Percentiles rank a stretch among this genome's conserved stretches.
Conservation (phyloP, 441 rosid species). For the Breynia disticha region DNA sequence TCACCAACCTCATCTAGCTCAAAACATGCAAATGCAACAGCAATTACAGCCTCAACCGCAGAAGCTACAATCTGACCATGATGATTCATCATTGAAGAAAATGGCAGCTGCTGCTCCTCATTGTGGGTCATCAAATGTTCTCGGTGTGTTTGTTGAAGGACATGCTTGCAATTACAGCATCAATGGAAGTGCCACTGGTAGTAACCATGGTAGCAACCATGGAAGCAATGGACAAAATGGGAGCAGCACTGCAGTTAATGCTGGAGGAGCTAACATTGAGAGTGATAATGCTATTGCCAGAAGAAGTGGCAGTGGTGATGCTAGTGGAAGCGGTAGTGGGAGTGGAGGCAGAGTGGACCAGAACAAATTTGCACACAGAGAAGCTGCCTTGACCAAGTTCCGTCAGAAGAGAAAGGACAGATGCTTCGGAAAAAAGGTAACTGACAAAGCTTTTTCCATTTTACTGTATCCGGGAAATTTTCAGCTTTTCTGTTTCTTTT, state of each 20-base stretch:
- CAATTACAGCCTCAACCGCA: conserved; percentile 16
- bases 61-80: conserved; percentile 22
- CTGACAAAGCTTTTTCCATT: neutral
- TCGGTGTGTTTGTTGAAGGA: conserved; percentile 33
- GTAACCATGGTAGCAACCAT: conserved; percentile 53
- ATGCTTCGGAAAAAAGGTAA: conserved; percentile 51
- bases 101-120: conserved; percentile 35
- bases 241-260: conserved; percentile 37
- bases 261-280: conserved; percentile 27
- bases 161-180: conserved; percentile 37
- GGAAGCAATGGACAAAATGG: conserved; percentile 52
- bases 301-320: conserved; percentile 32
- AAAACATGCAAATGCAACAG: conserved; percentile 14
- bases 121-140: conserved; percentile 47
- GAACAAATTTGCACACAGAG: conserved; percentile 24
- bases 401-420: conserved; percentile 46
- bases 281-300: conserved; percentile 33
- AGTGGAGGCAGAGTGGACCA: conserved; percentile 26
- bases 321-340: conserved; percentile 30
- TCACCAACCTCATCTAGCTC: conserved; percentile 15
- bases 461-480: neutral
- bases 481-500: neutral
- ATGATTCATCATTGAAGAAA: conserved; percentile 28
- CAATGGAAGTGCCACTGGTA: conserved; percentile 50
- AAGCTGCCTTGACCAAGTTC: conserved; percentile 47